A percentile compares a stretch with the other conserved stretches of the same genome.
Evolutionary conservation across 2,329 filamentous ascomycete species (phyloP).

Genomic region (Stromatinia cepivora): DNA sequence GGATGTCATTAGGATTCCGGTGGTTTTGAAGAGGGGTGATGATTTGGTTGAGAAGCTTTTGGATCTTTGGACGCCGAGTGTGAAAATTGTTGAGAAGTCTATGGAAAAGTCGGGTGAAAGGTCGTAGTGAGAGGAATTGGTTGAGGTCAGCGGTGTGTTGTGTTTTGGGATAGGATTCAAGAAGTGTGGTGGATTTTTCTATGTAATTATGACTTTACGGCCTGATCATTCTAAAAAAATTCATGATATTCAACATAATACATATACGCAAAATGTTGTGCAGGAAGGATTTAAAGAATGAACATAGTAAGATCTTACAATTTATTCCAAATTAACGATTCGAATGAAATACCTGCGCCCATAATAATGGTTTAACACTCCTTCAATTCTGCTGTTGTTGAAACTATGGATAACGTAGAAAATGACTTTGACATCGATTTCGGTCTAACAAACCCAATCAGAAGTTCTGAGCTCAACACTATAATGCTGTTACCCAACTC

Average conservation of each 20-base stretch:
- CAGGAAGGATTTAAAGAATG: background rate
- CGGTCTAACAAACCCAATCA: too few relatives aligned
- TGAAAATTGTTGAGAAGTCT: background rate
- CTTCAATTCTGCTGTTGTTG: too few relatives aligned
- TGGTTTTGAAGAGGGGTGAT: conserved; percentile 28
- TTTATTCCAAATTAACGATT: too few relatives aligned
- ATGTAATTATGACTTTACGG: background rate
- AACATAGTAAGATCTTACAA: background rate
- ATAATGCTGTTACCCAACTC: too few relatives aligned
- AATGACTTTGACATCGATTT: too few relatives aligned
- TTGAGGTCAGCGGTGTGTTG: background rate
- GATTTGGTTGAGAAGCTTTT: conserved; percentile 29
- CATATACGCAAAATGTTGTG: too few relatives aligned
- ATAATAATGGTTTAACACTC: too few relatives aligned
- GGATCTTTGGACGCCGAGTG: conserved; percentile 28
- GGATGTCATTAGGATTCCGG: conserved; percentile 25
- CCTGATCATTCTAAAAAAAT: background rate
- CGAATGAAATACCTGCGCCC: too few relatives aligned
- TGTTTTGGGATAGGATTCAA: background rate
- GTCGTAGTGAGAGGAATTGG: background rate
- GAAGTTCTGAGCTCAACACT: too few relatives aligned
- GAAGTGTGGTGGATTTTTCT: background rate
- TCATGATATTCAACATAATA: conserved; percentile 5
- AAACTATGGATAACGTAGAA: too few relatives aligned
- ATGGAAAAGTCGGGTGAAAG: background rate